Percentiles rank a stretch among this genome's conserved stretches.
Conservation (phyloP, 2,329 filamentous ascomycete species). For the Pyricularia grisea region DNA sequence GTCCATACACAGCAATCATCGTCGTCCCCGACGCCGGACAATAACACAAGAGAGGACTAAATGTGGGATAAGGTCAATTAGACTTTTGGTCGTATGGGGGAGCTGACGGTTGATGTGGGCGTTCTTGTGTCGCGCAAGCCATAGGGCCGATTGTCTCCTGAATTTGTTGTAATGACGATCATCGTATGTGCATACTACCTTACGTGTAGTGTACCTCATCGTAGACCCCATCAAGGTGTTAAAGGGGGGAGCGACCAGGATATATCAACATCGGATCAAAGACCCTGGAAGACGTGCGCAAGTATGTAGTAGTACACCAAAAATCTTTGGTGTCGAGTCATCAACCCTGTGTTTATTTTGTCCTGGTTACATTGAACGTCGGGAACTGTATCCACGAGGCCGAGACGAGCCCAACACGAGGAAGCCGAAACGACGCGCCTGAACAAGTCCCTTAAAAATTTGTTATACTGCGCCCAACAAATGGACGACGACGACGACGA, state of each 20-base stretch:
- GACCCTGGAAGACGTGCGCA: background rate
- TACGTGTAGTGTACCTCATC: too few relatives aligned
- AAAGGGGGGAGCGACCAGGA: background rate
- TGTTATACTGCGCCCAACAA: background rate
- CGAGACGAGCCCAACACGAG: too few relatives aligned
- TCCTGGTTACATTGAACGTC: background rate
- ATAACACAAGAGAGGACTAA: background rate
- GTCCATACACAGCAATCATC: background rate
- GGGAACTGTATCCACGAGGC: background rate
- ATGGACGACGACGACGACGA: background rate
- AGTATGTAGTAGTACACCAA: background rate
- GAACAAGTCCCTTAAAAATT: background rate
- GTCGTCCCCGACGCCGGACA: background rate
- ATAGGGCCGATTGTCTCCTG: too few relatives aligned
- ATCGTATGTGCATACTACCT: too few relatives aligned
- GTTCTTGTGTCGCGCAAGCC: too few relatives aligned
- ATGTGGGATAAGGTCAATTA: background rate
- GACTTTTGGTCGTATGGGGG: background rate
- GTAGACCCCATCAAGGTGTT: too few relatives aligned
- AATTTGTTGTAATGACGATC: too few relatives aligned
- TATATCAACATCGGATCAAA: background rate
- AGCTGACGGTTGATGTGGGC: background rate
- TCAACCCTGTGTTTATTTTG: background rate
- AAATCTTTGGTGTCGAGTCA: background rate
- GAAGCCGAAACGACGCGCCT: background rate